Percentiles rank a stretch among this genome's conserved stretches.
phyloP scores from a whole-genome alignment of 768 basidiomycete genomes.

The Saitozyma sp. region DNA sequence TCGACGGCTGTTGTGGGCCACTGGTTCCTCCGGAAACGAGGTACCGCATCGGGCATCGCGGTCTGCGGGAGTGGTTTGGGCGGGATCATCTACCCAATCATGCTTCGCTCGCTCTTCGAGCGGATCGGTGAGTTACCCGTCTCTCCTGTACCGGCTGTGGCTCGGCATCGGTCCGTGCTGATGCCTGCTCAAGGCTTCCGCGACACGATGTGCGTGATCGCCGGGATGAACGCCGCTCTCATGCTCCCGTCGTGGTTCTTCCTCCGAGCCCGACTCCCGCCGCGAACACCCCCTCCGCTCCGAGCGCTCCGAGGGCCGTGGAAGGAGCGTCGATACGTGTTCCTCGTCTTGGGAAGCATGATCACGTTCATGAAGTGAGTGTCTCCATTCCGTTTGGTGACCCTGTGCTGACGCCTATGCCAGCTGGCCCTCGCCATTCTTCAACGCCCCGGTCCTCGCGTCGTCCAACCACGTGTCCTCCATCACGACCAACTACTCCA shows the following conservation, averaged over 20 bases:
- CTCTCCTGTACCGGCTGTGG: no score
- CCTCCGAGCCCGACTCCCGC: conserved; percentile 43
- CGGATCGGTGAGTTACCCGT: conserved; percentile 29
- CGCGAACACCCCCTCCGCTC: conserved; percentile 34
- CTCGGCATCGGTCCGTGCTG: conserved; percentile 1
- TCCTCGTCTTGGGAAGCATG: conserved; percentile 38
- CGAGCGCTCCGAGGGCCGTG: conserved; percentile 31
- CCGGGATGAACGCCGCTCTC: conserved; percentile 44
- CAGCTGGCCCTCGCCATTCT: conserved; percentile 48
- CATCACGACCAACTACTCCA: conserved; percentile 35
- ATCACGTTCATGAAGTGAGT: conserved; percentile 42
- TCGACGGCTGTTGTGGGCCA: conserved; percentile 46
- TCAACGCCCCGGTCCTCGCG: conserved; percentile 37
- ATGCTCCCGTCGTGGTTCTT: conserved; percentile 48
- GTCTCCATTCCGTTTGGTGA: neutral
- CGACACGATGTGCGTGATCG: conserved; percentile 41
- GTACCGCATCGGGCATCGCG: conserved; percentile 45
- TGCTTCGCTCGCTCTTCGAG: conserved; percentile 36
- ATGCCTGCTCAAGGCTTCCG: conserved; percentile 30
- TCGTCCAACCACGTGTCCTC: conserved; percentile 28
- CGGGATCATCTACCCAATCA: conserved; percentile 49
- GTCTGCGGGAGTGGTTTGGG: conserved; percentile 44
- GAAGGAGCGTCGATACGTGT: conserved; percentile 38
- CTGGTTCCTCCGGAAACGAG: conserved; percentile 45
- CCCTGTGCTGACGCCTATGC: neutral